These are phyloP conservation scores for Sisymbrium irio DNA, from an alignment of 345 rosid genomes.

Conservation along the genomic window DNA sequence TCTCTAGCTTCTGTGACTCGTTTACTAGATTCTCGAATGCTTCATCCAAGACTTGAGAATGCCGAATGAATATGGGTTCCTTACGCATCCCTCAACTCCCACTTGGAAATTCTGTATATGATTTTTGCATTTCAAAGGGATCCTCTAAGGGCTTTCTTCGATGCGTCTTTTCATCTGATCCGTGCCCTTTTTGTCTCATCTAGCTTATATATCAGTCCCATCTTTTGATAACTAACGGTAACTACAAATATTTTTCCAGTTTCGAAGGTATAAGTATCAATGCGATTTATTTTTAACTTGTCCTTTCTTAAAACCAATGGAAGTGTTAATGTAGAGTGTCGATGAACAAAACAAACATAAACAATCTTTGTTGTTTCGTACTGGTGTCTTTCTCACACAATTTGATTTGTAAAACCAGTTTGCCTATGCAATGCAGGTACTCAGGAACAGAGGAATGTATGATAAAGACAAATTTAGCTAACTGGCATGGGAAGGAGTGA, in stretches of 20 bases:
- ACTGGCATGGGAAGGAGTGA: neutral
- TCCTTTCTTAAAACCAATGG: slow-evolving; percentile 77
- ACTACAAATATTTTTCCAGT: neutral
- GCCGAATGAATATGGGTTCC: neutral
- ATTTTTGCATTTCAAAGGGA: too few species aligned
- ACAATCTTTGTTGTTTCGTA: slow-evolving; percentile 1
- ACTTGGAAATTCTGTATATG: too few species aligned
- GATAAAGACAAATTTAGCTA: slow-evolving; percentile 39
- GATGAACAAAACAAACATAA: slow-evolving; percentile 27
- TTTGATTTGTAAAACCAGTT: neutral
- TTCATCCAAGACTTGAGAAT: neutral
- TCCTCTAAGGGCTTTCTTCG: slow-evolving; percentile 8
- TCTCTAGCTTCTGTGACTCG: too few species aligned
- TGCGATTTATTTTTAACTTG: too few species aligned
- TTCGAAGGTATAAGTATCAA: slow-evolving; percentile 70
- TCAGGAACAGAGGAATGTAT: slow-evolving; percentile 51
- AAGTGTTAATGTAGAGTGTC: slow-evolving; percentile 58
- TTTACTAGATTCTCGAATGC: neutral
- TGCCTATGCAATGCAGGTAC: slow-evolving; percentile 45
- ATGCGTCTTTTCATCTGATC: neutral
- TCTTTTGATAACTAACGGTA: slow-evolving; percentile 55
- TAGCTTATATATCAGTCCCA: slow-evolving; percentile 36
- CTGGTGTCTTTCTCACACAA: slow-evolving; percentile 27
- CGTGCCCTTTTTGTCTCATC: neutral
- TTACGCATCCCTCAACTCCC: too few species aligned